Base-by-base conservation (phyloP, 129 eudicot genomes). In the Deinandra increscens region DNA sequence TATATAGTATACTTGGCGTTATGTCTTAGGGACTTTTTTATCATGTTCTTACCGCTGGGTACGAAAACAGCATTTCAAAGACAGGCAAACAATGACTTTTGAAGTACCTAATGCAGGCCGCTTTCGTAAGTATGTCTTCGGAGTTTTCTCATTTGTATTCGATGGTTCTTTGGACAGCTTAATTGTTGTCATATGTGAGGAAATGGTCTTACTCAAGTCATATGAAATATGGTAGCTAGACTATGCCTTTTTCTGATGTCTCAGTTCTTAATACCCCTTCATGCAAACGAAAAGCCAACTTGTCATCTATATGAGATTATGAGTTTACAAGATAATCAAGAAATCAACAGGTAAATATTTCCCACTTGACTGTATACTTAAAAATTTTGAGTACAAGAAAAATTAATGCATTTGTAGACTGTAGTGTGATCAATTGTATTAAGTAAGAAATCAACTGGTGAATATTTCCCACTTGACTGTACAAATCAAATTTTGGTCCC, bases 1-100 rank as follows among this genome's bases (percentile, higher is more conserved):
- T 71, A 14, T 71, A 71, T 56, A 71, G 77, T 36, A 42, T 13
- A 64, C 4, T 11, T 64, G 36, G 17, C 63, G 36, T 64, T n/a
- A 44, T 31, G 37, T 71, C 15, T 11, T 23, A 64, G n/a, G 29
- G 51, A 26, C 58, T 53, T 49, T 74, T 60, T 74, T 66, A 66
- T 50, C 56, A 15, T 50, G 9, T 50, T 50, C 23, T 50, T 2
- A 50, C 7, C 26, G 2, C 1, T 6, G 11, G 6, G 56, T 50
- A 50, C 26, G 23, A 51, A 42, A 42, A 44, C 11, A 9, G 13
- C 41, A 9, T 43, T 59, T 11, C 8, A 48, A 10, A 46, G 33
- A 10, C n/a, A 9, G 33, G 29, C 6, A 31, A 46, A 45, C 45
- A 3, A 14, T 26, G 7, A 1, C 53, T 41, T 39, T 23, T 8